Percentiles rank a stretch among this genome's conserved stretches.
These are phyloP conservation scores for Fusarium sp. DNA, from an alignment of 2,329 filamentous ascomycete species.

Conservation along the genomic window DNA sequence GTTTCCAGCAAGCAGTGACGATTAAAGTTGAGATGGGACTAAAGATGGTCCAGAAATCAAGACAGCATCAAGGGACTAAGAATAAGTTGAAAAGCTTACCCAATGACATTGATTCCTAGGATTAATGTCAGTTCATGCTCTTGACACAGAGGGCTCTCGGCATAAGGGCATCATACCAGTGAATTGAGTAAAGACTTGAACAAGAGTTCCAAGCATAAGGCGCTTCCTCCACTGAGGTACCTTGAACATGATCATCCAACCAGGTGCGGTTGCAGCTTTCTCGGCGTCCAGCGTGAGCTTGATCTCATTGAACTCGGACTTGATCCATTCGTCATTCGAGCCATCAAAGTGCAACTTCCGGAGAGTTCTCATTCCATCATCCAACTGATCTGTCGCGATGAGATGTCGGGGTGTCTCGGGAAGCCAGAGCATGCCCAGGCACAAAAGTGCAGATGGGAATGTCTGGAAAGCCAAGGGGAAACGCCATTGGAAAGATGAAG, in stretches of 20 bases:
- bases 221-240: constrained; percentile 64
- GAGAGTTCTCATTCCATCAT: constrained; percentile 53
- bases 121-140: not conserved
- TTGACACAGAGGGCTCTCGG: not conserved
- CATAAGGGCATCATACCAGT: constrained; percentile 45
- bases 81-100: constrained; percentile 24
- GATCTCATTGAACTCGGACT: constrained; percentile 64
- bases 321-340: constrained; percentile 63
- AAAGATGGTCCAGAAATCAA: not conserved
- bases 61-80: too few species aligned
- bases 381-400: constrained; percentile 49
- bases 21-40: too few species aligned
- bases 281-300: constrained; percentile 60
- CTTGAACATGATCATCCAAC: constrained; percentile 66
- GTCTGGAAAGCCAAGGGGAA: constrained; percentile 41
- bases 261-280: constrained; percentile 42
- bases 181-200: constrained; percentile 68
- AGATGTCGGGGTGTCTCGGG: constrained; percentile 41
- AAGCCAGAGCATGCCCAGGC: constrained; percentile 38
- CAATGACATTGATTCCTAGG: constrained; percentile 61
- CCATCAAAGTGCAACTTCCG: constrained; percentile 62
- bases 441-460: constrained; percentile 32
- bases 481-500: constrained; percentile 47
- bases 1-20: not conserved
- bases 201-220: constrained; percentile 64